phyloP scores from a whole-genome alignment of 1,139 yeast species.

The Debaryomyces nepalensis region DNA sequence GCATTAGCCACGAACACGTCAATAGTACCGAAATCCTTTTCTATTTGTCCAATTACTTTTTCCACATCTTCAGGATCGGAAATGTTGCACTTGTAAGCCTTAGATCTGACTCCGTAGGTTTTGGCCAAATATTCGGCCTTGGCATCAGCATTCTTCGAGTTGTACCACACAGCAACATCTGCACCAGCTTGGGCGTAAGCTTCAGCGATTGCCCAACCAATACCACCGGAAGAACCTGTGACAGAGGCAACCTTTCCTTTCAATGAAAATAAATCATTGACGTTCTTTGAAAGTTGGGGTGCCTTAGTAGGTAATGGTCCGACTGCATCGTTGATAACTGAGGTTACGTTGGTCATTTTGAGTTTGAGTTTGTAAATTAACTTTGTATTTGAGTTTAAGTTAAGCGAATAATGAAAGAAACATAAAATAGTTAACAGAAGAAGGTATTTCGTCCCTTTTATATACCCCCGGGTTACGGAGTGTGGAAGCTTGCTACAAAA shows the following conservation, averaged over 20 bases:
- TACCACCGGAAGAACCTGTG: conserved; percentile 87
- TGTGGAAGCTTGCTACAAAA: conserved; percentile 2
- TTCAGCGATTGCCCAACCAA: conserved; percentile 82
- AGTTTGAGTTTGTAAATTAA: too few relatives aligned
- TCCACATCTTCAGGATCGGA: conserved; percentile 64
- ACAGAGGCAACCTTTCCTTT: conserved; percentile 89
- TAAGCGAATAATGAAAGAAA: conserved; percentile 1
- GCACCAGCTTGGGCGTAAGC: conserved; percentile 93
- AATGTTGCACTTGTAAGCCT: conserved; percentile 76
- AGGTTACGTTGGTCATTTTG: conserved; percentile 14
- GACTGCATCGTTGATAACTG: conserved; percentile 29
- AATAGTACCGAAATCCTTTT: conserved; percentile 72
- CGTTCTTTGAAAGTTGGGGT: conserved; percentile 35
- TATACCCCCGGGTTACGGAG: not conserved
- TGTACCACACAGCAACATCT: conserved; percentile 80
- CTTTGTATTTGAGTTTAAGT: not conserved
- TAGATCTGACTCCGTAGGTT: conserved; percentile 67
- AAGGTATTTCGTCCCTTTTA: not conserved
- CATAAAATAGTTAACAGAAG: not conserved
- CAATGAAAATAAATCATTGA: conserved; percentile 60
- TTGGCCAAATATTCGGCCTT: conserved; percentile 60
- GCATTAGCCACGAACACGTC: conserved; percentile 92
- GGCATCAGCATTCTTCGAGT: conserved; percentile 57
- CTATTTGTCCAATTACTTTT: conserved; percentile 58
- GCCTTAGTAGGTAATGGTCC: conserved; percentile 36